Base-by-base conservation (phyloP, 768 basidiomycete genomes). In the Pleurotus djamor region DNA sequence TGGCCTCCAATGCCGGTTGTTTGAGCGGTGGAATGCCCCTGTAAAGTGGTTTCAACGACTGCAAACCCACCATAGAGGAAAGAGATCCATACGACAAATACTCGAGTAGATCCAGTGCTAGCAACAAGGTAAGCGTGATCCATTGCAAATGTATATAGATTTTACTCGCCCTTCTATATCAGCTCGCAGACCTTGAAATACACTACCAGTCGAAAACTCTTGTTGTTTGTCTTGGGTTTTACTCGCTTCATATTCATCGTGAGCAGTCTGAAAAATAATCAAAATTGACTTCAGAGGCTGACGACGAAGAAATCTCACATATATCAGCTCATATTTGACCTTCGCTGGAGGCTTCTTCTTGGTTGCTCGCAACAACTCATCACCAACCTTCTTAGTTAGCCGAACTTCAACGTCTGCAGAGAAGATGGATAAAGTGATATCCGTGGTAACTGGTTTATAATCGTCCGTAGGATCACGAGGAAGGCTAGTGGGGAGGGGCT, bases 11-110 rank as follows among this genome's bases (percentile, higher is more conserved):
- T 74, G 43, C 96, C 96, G 1, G 95, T 96, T 8, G 94, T 96
- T 73, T 98, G 96, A 4, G 82, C 88, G 3, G 94, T 97, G 13
- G 93, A 85, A 70, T 96, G 94, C 12, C 94, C 93, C 91, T 92
- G 54, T 14, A 44, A 10, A 28, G n/a, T 17, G 45, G 5, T 21
- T n/a, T 49, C 21, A 58, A 36, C 21, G 3, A 28, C 1, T 28
- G 21, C 3, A 28, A 28, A 28, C 21, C 21, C 21, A 28, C 21
- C 21, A 28, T 1, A 28, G 21, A 28, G 21, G 21, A 17, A 12
- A 32, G 13, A n/a, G 43, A 54, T 3, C 70, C 82, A 66, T 66
- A 91, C 91, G 61, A 97, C 95, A 72, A 94, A 97, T n/a, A 96
- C 79, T 28, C 86, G 85, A 2, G 92, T 82, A 38, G 83, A 74